phyloP scores from a whole-genome alignment of 306 rosid species.

The Rosa chinensis region DNA sequence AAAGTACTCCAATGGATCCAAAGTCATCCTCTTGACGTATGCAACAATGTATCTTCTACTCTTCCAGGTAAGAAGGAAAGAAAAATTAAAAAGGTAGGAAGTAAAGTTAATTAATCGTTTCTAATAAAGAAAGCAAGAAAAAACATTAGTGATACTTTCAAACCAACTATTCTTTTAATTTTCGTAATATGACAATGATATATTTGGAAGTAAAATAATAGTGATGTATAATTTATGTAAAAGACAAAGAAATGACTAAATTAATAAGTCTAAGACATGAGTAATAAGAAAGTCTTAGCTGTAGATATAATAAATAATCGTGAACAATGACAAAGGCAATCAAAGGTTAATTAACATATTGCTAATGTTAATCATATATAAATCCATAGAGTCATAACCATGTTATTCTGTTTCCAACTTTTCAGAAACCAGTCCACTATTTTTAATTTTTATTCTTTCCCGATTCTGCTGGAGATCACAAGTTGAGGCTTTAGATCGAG shows the following conservation, averaged over 20 bases:
- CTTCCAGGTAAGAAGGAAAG: background rate
- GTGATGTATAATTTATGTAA: background rate
- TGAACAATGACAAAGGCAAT: constrained; percentile 3
- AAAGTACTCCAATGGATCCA: background rate
- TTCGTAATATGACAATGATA: constrained; percentile 11
- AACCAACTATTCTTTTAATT: background rate
- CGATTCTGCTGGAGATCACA: constrained; percentile 33
- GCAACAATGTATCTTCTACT: background rate
- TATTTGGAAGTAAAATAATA: background rate
- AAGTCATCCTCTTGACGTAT: constrained; percentile 5
- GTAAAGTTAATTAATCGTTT: background rate
- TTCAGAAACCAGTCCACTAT: background rate
- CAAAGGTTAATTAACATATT: background rate
- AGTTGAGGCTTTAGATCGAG: constrained; percentile 26
- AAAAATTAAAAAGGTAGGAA: background rate
- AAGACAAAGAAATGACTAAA: background rate
- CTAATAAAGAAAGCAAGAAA: background rate
- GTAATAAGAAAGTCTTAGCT: background rate
- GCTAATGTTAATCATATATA: background rate
- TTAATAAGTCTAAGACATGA: background rate
- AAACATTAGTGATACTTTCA: background rate
- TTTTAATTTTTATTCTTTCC: background rate
- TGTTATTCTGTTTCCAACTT: background rate
- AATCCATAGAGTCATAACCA: background rate
- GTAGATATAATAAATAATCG: background rate